These are phyloP conservation scores for Delphinella strobiligena DNA, from an alignment of 2,329 filamentous ascomycete species.

Conservation along the genomic window DNA sequence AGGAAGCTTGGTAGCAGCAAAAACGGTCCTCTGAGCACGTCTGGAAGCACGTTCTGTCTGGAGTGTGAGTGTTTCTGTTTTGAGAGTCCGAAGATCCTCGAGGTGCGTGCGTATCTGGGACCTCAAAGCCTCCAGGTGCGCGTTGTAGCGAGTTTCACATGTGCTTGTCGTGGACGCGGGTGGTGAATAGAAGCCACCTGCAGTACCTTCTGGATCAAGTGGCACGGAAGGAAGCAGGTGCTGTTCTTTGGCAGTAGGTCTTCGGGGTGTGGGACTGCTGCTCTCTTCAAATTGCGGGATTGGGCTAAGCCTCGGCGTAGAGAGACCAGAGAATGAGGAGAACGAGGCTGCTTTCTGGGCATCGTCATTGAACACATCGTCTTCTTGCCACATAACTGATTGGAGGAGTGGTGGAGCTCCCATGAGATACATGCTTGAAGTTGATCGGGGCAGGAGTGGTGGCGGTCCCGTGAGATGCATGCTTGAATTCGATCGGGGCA, in stretches of 20 bases:
- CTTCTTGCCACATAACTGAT: too few relatives aligned
- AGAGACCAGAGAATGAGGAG: neutral
- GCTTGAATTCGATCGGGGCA: neutral
- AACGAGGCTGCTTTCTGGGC: neutral
- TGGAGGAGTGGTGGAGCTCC: neutral
- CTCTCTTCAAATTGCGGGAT: neutral
- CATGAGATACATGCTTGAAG: neutral
- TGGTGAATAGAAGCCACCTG: neutral
- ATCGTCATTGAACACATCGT: neutral
- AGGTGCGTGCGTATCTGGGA: constrained; percentile 24
- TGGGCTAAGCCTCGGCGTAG: neutral
- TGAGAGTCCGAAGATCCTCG: constrained; percentile 19
- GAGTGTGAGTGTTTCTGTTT: constrained; percentile 8
- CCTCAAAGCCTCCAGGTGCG: constrained; percentile 16
- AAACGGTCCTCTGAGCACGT: neutral
- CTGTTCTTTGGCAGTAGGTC: neutral
- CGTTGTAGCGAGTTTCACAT: constrained; percentile 7
- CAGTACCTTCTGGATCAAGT: neutral
- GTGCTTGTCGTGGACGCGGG: neutral
- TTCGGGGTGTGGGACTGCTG: neutral
- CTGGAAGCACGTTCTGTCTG: constrained; percentile 10
- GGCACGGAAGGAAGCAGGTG: neutral
- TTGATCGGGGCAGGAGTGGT: neutral
- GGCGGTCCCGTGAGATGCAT: too few relatives aligned
- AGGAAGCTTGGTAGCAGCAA: constrained; percentile 1